phyloP scores from a whole-genome alignment of 768 basidiomycete species.

The Boletus rufocinnamomeus region DNA sequence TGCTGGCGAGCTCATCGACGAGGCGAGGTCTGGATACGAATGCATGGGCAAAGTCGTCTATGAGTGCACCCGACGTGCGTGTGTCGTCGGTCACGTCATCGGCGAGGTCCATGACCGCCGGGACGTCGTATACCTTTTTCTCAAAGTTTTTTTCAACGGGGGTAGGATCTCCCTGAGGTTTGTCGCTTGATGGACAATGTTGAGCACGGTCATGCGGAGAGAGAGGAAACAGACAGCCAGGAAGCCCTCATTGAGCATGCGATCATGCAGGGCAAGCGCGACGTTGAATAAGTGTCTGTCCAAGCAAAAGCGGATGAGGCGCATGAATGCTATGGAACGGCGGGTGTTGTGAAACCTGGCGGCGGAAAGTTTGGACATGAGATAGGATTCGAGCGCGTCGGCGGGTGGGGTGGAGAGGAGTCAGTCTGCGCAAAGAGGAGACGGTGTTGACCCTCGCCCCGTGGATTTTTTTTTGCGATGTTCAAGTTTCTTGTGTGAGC shows the following conservation, averaged over 20 bases:
- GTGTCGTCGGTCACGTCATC: constrained; percentile 18
- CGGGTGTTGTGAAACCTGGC: constrained; percentile 27
- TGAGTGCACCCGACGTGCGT: constrained; percentile 9
- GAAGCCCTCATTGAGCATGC: constrained; percentile 44
- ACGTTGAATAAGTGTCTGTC: constrained; percentile 37
- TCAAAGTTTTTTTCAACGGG: constrained; percentile 11
- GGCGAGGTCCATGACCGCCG: constrained; percentile 27
- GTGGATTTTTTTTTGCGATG: too few relatives aligned
- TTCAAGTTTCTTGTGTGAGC: too few relatives aligned
- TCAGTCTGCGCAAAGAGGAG: neutral
- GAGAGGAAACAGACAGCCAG: constrained; percentile 38
- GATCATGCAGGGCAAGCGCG: constrained; percentile 43
- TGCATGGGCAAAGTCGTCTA: constrained; percentile 21
- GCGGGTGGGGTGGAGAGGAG: neutral
- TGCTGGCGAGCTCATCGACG: constrained; percentile 39
- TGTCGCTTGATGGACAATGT: constrained; percentile 20
- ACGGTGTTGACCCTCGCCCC: too few relatives aligned
- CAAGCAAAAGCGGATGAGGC: constrained; percentile 36
- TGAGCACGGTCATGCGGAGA: constrained; percentile 42
- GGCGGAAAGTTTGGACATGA: constrained; percentile 26
- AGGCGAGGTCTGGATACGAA: constrained; percentile 21
- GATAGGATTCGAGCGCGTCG: constrained; percentile 19
- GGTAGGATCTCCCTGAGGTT: neutral
- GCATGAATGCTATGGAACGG: constrained; percentile 34
- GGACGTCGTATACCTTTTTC: constrained; percentile 16